Evolutionary conservation across 352 stramenopile genomes (phyloP).

Genomic region (Phytophthora parvispora): DNA sequence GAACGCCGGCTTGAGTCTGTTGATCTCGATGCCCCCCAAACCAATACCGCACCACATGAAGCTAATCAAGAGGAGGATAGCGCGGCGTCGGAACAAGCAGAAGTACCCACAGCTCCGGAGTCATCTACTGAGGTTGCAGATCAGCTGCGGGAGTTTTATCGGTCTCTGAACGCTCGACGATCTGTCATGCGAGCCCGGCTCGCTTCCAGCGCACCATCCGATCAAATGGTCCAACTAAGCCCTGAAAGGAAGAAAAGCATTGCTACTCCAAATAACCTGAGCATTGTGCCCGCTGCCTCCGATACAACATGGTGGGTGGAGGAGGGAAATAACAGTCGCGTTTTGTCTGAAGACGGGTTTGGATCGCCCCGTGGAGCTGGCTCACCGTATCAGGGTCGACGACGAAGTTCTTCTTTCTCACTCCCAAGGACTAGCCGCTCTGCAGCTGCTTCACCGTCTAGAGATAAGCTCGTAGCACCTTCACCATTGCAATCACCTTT

Average conservation of each 20-base stretch:
- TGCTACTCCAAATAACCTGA: neutral
- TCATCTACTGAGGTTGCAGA: conserved; percentile 13
- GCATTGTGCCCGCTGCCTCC: neutral
- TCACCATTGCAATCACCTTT: conserved; percentile 7
- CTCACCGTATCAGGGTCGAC: neutral
- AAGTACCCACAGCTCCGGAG: neutral
- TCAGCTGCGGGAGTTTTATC: conserved; percentile 35
- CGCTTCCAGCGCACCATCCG: conserved; percentile 13
- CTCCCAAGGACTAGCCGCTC: conserved; percentile 1
- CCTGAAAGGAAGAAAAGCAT: conserved; percentile 23
- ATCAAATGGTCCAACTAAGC: conserved; percentile 25
- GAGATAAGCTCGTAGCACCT: conserved; percentile 21
- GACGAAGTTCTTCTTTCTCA: conserved; percentile 5
- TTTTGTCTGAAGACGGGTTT: neutral
- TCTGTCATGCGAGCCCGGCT: conserved; percentile 29
- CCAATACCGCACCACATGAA: neutral
- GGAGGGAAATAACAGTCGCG: neutral
- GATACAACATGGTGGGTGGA: conserved; percentile 25
- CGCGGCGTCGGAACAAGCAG: neutral
- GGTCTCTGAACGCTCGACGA: conserved; percentile 23
- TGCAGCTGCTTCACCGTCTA: conserved; percentile 3
- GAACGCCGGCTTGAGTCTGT: neutral
- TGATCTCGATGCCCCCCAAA: neutral
- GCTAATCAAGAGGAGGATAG: neutral
- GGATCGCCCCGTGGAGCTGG: neutral